These are phyloP conservation scores for Pythium vanterpoolii DNA, from an alignment of 352 stramenopile species.

Conservation along the genomic window DNA sequence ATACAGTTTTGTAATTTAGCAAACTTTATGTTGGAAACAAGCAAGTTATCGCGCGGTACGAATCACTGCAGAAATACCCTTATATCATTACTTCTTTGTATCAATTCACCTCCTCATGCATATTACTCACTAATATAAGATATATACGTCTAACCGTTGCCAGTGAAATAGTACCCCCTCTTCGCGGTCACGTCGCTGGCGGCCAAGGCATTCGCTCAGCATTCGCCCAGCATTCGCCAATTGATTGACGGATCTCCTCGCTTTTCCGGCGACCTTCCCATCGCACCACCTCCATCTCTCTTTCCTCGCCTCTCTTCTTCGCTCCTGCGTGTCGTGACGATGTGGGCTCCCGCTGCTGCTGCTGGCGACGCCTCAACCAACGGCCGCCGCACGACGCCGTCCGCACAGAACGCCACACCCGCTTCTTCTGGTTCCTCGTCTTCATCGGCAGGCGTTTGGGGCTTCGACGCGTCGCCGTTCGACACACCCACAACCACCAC, in stretches of 20 bases:
- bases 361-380: background rate
- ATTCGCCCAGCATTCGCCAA: background rate
- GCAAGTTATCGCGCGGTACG: too few species aligned
- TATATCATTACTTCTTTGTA: too few species aligned
- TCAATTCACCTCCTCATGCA: too few species aligned
- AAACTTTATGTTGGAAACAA: too few species aligned
- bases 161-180: background rate
- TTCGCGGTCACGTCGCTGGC: conserved; percentile 10
- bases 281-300: background rate
- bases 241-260: conserved; percentile 1
- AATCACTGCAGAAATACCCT: too few species aligned
- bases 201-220: conserved; percentile 6
- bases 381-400: background rate
- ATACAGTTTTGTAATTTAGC: background rate
- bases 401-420: background rate
- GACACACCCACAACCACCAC: background rate
- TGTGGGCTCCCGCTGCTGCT: conserved; percentile 4
- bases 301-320: background rate
- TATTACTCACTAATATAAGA: too few species aligned
- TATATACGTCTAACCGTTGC: too few species aligned
- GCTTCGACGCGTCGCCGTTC: conserved; percentile 2
- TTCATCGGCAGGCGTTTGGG: background rate
- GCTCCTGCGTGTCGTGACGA: background rate
- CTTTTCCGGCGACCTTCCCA: background rate
- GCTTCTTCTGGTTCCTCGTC: background rate